Evolutionary conservation across 225 moss, liverwort and hornwort species (phyloP).

Genomic region (Lunularia cruciata): DNA sequence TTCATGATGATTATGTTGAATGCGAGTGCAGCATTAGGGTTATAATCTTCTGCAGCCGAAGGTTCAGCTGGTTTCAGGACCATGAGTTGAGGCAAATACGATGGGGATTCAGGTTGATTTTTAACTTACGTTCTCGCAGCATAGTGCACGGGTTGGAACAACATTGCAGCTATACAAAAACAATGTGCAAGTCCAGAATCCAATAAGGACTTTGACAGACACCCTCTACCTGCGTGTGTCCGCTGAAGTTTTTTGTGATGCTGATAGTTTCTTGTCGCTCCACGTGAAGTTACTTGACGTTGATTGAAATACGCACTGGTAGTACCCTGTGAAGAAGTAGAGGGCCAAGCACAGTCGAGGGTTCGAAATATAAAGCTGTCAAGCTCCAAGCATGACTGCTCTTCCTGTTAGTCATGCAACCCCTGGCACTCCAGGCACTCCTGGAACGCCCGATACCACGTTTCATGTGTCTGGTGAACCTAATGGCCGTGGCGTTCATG

Average conservation of each 20-base stretch:
- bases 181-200: neutral
- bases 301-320: neutral
- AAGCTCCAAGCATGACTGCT: slow-evolving; percentile 4
- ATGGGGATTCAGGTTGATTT: slow-evolving; percentile 9
- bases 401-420: slow-evolving; percentile 2
- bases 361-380: too few species aligned
- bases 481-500: slow-evolving; percentile 12
- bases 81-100: neutral
- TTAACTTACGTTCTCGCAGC: neutral
- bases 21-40: slow-evolving; percentile 9
- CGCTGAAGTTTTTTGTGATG: neutral
- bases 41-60: neutral
- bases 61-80: neutral
- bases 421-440: slow-evolving; percentile 13
- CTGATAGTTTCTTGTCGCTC: neutral
- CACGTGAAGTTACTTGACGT: neutral
- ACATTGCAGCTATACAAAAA: neutral
- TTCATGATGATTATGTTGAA: neutral
- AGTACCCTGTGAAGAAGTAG: neutral
- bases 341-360: neutral
- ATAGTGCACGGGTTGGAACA: neutral
- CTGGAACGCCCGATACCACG: slow-evolving; percentile 37
- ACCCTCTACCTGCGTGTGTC: neutral
- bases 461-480: slow-evolving; percentile 14
- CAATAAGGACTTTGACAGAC: neutral